Conservation (phyloP, 495 filamentous ascomycete genomes). For the Pseudoneurospora amorphoporcata region DNA sequence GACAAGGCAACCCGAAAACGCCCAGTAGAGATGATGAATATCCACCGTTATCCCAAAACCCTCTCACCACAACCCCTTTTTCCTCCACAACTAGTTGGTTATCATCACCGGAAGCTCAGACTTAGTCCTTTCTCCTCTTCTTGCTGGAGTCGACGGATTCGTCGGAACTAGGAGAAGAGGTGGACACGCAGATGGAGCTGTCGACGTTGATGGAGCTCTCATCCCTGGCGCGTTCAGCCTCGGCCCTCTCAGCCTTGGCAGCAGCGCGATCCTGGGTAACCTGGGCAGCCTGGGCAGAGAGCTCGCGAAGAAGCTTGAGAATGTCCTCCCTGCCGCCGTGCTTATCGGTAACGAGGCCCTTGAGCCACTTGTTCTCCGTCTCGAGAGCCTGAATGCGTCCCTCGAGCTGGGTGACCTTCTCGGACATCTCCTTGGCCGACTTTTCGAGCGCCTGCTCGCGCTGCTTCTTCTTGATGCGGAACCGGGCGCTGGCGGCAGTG, state of each 20-base stretch:
- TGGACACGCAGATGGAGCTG: slow-evolving; percentile 4
- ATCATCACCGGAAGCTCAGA: background rate
- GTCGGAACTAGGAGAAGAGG: background rate
- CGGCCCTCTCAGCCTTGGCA: background rate
- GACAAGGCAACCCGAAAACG: background rate
- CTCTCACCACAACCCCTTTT: background rate
- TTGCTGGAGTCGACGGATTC: slow-evolving; percentile 1
- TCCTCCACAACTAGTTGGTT: background rate
- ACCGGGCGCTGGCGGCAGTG: slow-evolving; percentile 87
- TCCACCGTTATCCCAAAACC: slow-evolving; percentile 4
- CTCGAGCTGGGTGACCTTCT: slow-evolving; percentile 72
- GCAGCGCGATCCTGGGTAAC: background rate
- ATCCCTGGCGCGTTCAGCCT: slow-evolving; percentile 4
- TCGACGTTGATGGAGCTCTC: background rate
- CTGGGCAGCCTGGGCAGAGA: slow-evolving; percentile 11
- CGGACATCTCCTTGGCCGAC: slow-evolving; percentile 79
- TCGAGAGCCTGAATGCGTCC: slow-evolving; percentile 74
- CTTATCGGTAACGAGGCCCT: slow-evolving; percentile 89
- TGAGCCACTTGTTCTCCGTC: slow-evolving; percentile 95
- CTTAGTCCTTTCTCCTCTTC: slow-evolving; percentile 7
- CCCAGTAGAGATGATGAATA: slow-evolving; percentile 1
- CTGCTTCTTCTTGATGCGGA: slow-evolving; percentile 99
- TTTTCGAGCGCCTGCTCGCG: slow-evolving; percentile 89
- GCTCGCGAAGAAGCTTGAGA: slow-evolving; percentile 34
- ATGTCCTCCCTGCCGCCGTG: slow-evolving; percentile 50